These are phyloP conservation scores for Pyricularia grisea DNA, from an alignment of 2,329 filamentous ascomycete genomes.

Conservation along the genomic window DNA sequence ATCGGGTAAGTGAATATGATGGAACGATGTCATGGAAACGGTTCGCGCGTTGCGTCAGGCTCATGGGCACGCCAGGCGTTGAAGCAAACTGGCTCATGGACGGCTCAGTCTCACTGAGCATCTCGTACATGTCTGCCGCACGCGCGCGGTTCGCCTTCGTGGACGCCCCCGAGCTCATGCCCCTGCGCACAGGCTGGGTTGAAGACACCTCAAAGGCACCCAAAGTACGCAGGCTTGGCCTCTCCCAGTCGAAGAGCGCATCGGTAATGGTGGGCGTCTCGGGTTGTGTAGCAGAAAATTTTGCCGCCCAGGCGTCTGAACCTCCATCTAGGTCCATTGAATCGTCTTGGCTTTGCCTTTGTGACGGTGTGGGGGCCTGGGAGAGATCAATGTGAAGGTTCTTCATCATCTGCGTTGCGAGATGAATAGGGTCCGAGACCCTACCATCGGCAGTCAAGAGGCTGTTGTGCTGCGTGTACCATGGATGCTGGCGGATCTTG, in stretches of 20 bases:
- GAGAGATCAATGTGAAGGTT: constrained; percentile 82
- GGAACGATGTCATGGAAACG: constrained; percentile 89
- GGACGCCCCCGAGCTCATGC: constrained; percentile 25
- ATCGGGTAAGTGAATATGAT: constrained; percentile 76
- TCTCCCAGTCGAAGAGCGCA: constrained; percentile 79
- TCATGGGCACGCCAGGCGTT: constrained; percentile 68
- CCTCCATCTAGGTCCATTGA: constrained; percentile 60
- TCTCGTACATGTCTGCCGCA: constrained; percentile 30
- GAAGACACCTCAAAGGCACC: constrained; percentile 32
- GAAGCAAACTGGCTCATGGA: constrained; percentile 79
- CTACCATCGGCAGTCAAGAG: constrained; percentile 67
- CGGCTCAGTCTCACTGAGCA: constrained; percentile 70
- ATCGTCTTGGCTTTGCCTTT: constrained; percentile 15
- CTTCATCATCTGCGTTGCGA: constrained; percentile 95
- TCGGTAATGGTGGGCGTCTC: constrained; percentile 62
- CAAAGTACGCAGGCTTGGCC: constrained; percentile 50
- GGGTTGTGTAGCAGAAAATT: constrained; percentile 75
- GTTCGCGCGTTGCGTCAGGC: constrained; percentile 79
- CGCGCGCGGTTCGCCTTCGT: constrained; percentile 16
- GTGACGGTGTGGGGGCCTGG: constrained; percentile 49
- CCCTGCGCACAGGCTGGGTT: constrained; percentile 35
- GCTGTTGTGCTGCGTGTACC: constrained; percentile 79
- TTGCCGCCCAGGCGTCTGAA: constrained; percentile 27
- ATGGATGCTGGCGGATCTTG: constrained; percentile 82
- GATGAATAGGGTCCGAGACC: constrained; percentile 66